phyloP scores from a whole-genome alignment of 805 yeast species.

The Candida hispaniensis region DNA sequence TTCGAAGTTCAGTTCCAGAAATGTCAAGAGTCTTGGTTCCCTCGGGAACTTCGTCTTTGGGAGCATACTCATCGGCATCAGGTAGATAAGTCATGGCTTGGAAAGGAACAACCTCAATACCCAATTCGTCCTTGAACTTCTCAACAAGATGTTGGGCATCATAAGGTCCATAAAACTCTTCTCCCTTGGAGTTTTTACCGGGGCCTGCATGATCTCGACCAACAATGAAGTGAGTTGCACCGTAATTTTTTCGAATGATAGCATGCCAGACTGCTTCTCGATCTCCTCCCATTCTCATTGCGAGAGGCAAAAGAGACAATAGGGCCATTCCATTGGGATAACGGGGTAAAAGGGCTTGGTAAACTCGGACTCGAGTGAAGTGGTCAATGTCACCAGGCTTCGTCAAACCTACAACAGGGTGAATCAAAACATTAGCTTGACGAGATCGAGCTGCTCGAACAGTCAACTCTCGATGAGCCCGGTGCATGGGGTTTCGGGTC shows the following conservation, averaged over 20 bases:
- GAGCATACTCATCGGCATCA: slow-evolving; percentile 89
- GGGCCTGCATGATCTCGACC: slow-evolving; percentile 99
- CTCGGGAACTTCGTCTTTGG: slow-evolving; percentile 80
- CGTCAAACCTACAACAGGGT: slow-evolving; percentile 94
- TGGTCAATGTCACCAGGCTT: slow-evolving; percentile 98
- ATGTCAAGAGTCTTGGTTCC: slow-evolving; percentile 76
- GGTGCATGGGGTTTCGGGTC: slow-evolving; percentile 97
- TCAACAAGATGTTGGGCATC: slow-evolving; percentile 90
- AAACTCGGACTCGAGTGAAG: slow-evolving; percentile 92
- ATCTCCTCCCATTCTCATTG: slow-evolving; percentile 99
- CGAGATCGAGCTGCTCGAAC: slow-evolving; percentile 94
- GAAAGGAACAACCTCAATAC: slow-evolving; percentile 87
- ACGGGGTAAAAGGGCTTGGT: slow-evolving; percentile 82
- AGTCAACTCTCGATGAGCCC: slow-evolving; percentile 94
- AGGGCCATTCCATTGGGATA: slow-evolving; percentile 93
- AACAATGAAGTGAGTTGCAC: slow-evolving; percentile 93
- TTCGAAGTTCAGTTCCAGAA: slow-evolving; percentile 90
- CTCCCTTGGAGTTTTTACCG: slow-evolving; percentile 78
- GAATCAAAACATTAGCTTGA: slow-evolving; percentile 78
- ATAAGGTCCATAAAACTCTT: slow-evolving; percentile 91
- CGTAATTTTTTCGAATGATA: slow-evolving; percentile 88
- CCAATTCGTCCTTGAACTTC: slow-evolving; percentile 62
- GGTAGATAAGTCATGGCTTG: slow-evolving; percentile 95
- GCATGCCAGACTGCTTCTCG: slow-evolving; percentile 99
- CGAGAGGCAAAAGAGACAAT: slow-evolving; percentile 77